phyloP scores from a whole-genome alignment of 2,329 filamentous ascomycete genomes.

The Clonostachys byssicola region DNA sequence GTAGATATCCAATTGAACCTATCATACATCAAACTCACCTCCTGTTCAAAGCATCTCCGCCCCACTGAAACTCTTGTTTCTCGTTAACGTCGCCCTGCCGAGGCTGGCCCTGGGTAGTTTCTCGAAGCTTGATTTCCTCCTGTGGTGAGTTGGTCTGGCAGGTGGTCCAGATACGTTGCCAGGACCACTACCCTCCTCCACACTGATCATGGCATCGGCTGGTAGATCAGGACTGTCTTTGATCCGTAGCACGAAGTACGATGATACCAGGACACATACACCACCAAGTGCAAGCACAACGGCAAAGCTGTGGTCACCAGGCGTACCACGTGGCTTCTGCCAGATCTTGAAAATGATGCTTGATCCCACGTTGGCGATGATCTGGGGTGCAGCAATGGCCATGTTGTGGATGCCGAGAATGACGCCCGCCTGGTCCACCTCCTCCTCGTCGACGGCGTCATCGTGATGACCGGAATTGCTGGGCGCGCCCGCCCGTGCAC shows the following conservation, averaged over 20 bases:
- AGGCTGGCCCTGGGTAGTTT: constrained; percentile 34
- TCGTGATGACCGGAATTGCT: constrained; percentile 3
- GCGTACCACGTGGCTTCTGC: constrained; percentile 81
- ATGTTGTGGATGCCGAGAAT: constrained; percentile 96
- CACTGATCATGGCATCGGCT: constrained; percentile 29
- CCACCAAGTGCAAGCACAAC: constrained; percentile 86
- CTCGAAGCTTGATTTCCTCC: constrained; percentile 34
- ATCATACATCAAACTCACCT: too few species aligned
- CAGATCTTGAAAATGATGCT: constrained; percentile 79
- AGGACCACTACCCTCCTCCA: constrained; percentile 33
- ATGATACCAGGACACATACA: constrained; percentile 71
- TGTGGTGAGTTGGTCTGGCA: constrained; percentile 13
- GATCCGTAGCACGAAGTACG: constrained; percentile 66
- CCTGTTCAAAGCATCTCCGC: constrained; percentile 21
- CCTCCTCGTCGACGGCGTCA: constrained; percentile 43
- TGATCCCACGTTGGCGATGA: constrained; percentile 81
- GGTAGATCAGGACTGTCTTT: constrained; percentile 49
- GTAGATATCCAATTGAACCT: too few species aligned
- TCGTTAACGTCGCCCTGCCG: constrained; percentile 39
- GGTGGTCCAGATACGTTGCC: not conserved
- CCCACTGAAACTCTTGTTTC: constrained; percentile 45
- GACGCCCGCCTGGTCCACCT: constrained; percentile 77
- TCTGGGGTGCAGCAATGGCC: constrained; percentile 85
- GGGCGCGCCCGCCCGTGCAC: constrained; percentile 2
- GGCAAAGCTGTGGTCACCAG: constrained; percentile 82